Evolutionary conservation across 192 early-diverging fungal species (phyloP).

Genomic region (Dispira simplex): DNA sequence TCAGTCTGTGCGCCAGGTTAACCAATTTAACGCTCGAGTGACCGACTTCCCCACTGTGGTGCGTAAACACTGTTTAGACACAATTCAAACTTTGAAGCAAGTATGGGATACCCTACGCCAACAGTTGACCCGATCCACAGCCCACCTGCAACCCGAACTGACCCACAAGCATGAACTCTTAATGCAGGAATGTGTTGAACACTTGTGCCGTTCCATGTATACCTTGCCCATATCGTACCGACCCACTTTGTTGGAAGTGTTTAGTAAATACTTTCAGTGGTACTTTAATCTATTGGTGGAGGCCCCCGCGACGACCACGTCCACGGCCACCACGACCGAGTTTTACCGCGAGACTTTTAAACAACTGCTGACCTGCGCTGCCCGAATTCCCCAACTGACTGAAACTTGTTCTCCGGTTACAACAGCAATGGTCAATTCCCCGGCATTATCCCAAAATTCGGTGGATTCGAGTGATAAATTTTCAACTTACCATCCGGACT

Average conservation of each 20-base stretch:
- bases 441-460: too few species aligned
- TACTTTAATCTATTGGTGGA: conserved; percentile 3
- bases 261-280: neutral
- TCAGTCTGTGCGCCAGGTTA: neutral
- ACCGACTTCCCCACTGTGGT: neutral
- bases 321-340: neutral
- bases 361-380: neutral
- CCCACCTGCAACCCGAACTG: neutral
- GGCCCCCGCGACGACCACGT: neutral
- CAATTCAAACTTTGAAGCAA: neutral
- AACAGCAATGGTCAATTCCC: too few species aligned
- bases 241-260: neutral
- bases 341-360: conserved; percentile 8
- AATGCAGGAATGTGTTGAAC: conserved; percentile 5
- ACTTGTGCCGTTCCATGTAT: neutral
- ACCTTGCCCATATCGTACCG: neutral
- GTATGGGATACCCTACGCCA: neutral
- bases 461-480: too few species aligned
- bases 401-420: too few species aligned
- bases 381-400: neutral
- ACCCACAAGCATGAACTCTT: neutral
- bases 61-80: neutral
- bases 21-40: neutral
- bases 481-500: neutral
- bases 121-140: neutral